These are phyloP conservation scores for Blastosporella zonata DNA, from an alignment of 1,284 basidiomycete species.

Conservation along the genomic window DNA sequence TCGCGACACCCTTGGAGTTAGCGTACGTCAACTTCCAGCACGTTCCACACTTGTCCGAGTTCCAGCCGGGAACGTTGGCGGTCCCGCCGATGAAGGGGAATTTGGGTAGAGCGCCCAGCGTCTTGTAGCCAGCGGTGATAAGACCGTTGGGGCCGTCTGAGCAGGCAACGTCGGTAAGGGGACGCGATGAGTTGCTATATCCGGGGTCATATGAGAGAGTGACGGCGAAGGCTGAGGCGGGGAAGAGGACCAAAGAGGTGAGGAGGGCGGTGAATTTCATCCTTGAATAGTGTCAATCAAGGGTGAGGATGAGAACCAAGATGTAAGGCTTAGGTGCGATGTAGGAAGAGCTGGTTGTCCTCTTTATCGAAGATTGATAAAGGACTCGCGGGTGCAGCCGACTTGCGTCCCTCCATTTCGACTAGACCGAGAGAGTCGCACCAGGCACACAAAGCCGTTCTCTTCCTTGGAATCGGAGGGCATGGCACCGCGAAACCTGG, in stretches of 20 bases:
- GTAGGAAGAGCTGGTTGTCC: background rate
- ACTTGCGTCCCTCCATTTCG: background rate
- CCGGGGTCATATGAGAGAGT: conserved; percentile 39
- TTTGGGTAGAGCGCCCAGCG: conserved; percentile 38
- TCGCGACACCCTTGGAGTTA: conserved; percentile 27
- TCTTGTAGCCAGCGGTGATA: conserved; percentile 35
- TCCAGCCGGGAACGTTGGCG: conserved; percentile 34
- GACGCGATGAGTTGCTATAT: conserved; percentile 38
- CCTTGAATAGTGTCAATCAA: background rate
- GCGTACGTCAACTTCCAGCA: conserved; percentile 47
- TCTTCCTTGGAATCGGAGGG: conserved; percentile 1
- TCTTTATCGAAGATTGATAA: conserved; percentile 1
- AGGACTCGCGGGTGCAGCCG: background rate
- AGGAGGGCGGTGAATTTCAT: conserved; percentile 33
- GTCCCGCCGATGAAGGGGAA: conserved; percentile 47
- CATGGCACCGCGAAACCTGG: conserved; percentile 2
- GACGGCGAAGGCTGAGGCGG: conserved; percentile 25
- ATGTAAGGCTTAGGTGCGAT: background rate
- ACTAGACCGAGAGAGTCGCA: conserved; percentile 2
- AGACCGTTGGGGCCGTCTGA: conserved; percentile 52
- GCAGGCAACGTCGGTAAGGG: conserved; percentile 44
- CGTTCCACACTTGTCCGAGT: conserved; percentile 46
- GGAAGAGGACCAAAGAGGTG: conserved; percentile 23
- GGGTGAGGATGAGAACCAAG: background rate
- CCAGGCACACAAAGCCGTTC: conserved; percentile 11